Evolutionary conservation across 2,329 filamentous ascomycete species (phyloP), one percentile per base, ranked within the genome.

Genomic region (Zasmidium angulare): DNA sequence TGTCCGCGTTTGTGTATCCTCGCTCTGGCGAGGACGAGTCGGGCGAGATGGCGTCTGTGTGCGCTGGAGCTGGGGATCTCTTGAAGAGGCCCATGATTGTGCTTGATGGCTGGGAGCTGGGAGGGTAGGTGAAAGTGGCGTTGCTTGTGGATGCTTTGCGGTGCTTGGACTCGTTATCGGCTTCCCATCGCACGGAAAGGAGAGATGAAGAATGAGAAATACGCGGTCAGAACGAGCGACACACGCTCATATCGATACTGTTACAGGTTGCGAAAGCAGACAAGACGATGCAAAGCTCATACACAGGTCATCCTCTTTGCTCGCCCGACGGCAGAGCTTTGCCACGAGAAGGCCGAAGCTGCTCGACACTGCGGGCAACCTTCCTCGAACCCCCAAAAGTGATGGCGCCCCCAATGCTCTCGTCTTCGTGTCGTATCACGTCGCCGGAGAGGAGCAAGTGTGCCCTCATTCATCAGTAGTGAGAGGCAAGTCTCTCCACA

Each of bases 71-170:
- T 3, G 50, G 50, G 36, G 57, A 23, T 19, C 65, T 31, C 53
- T 62, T 67, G 60, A 67, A 66, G 47, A 67, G 43, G 2, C 63
- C 62, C 63, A 67, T 67, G 22, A 7, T 46, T 46, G 46, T 14
- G n/a, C n/a, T 17, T n/a, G 26, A 29, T 29, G 26, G 26, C 4
- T 11, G 6, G 11, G 6, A 4, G 26, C 26, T 11, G 26, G 11
- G 26, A 29, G n/a, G n/a, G n/a, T n/a, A n/a, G n/a, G n/a, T n/a
- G n/a, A n/a, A n/a, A 4, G 26, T 29, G 26, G 26, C 26, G 26
- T 29, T 29, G 26, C 26, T n/a, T n/a, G 29, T 36, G 29, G 7
- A 36, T 7, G 29, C 29, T 43, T 43, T 17, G 36, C 4, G 36
- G 36, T 43, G 36, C 36, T 43, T 43, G 12, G 36, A 43, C 6